Evolutionary conservation across 164 flowering plant species (phyloP).

Genomic region (Aristolochia contorta): DNA sequence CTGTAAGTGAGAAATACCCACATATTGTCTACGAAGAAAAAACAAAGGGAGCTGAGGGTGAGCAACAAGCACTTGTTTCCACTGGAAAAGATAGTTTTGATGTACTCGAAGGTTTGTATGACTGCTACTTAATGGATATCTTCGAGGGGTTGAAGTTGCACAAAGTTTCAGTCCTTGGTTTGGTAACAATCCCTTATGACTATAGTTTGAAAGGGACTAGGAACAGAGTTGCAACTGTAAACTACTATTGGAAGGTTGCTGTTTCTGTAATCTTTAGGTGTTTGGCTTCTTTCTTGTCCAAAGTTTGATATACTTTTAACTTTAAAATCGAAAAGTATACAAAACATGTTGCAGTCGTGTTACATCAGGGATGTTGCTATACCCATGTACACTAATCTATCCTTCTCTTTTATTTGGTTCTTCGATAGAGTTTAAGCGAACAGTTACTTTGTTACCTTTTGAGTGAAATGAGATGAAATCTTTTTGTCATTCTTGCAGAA

Average conservation of each 20-base stretch:
- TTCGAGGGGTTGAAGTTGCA: not conserved
- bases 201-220: not conserved
- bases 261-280: not conserved
- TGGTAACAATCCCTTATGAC: not conserved
- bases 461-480: not conserved
- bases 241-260: not conserved
- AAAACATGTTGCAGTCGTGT: not conserved
- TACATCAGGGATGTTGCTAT: not conserved
- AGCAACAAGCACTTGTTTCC: constrained; percentile 20
- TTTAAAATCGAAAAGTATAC: not conserved
- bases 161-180: not conserved
- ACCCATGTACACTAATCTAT: not conserved
- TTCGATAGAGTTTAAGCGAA: not conserved
- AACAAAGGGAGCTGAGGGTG: constrained; percentile 46
- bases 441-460: not conserved
- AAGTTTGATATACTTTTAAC: not conserved
- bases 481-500: constrained; percentile 31
- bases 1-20: constrained; percentile 72
- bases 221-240: not conserved
- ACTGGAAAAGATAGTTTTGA: constrained; percentile 35
- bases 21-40: constrained; percentile 80
- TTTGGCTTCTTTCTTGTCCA: not conserved
- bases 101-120: constrained; percentile 65
- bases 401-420: not conserved
- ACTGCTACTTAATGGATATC: not conserved